Percentiles rank a stretch among this genome's conserved stretches.
Evolutionary conservation across 2,329 filamentous ascomycete genomes (phyloP).

Genomic region (Clonostachys rhizophaga): DNA sequence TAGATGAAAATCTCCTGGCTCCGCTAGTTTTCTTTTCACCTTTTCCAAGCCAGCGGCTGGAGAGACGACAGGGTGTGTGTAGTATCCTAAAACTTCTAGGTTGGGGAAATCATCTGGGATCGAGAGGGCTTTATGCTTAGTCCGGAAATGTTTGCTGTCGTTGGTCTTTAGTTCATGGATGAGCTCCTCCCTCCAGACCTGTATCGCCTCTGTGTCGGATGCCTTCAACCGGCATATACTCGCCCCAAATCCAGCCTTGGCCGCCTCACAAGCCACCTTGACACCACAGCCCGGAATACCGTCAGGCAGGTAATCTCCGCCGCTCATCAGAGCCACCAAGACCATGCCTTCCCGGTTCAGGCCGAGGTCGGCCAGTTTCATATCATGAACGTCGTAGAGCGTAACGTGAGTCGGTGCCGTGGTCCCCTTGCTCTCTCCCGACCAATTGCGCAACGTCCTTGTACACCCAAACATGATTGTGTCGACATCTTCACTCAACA

Average conservation of each 20-base stretch:
- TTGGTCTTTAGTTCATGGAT: constrained; percentile 78
- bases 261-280: constrained; percentile 86
- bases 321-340: constrained; percentile 88
- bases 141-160: constrained; percentile 73
- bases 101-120: constrained; percentile 83
- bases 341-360: constrained; percentile 88
- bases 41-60: constrained; percentile 18
- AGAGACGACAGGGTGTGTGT: constrained; percentile 84
- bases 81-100: constrained; percentile 74
- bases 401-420: constrained; percentile 81
- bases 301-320: constrained; percentile 87
- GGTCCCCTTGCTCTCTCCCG: constrained; percentile 58
- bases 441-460: constrained; percentile 76
- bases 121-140: constrained; percentile 65
- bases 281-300: constrained; percentile 85
- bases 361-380: constrained; percentile 44
- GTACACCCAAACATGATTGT: constrained; percentile 95
- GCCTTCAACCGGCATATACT: constrained; percentile 63
- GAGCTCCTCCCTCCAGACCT: constrained; percentile 67
- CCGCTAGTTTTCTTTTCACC: not conserved
- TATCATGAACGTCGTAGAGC: constrained; percentile 64
- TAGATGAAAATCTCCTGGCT: constrained; percentile 16
- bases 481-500: constrained; percentile 94
- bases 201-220: constrained; percentile 54
- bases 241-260: constrained; percentile 78